Base-by-base conservation (phyloP, 345 rosid species). In the Euclidium syriacum region DNA sequence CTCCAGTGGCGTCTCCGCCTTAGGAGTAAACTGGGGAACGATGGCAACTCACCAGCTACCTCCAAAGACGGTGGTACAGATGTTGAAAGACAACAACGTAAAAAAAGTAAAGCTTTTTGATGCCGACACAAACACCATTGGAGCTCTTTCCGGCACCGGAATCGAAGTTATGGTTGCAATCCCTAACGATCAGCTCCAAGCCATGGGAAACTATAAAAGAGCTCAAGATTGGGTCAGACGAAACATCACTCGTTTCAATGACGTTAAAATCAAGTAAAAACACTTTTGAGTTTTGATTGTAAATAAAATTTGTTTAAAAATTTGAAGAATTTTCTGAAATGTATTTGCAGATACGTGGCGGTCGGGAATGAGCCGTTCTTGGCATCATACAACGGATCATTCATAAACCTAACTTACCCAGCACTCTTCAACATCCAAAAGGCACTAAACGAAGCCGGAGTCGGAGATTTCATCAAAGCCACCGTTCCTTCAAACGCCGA, bases 341-440 rank as follows among this genome's bases (percentile, higher is more conserved):
- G n/a, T 26, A 7, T 53, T 55, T 24, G 52, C 78, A 92, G 96
- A 66, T 92, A 83, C 34, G 95, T 91, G 0, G 96, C 91, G 2
- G 92, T 91, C 3, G 96, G 98, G 8, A 88, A 88, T 34, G 96
- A 88, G 57, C 98, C 96, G n/a, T 92, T 92, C 58, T 84, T 89
- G 10, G 62, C 73, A 19, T 3, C 95, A n/a, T 88, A 86, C 68
- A 89, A 89, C 18, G 85, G 83, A n/a, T 59, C 95, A 11, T 92
- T 79, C 77, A 5, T 83, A 19, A 85, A 86, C 62, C 29, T 47
- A 50, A 92, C 96, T 16, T 75, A 80, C 30, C 94, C 98, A 34
- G 98, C 96, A 30, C 94, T 89, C 73, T 77, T 79, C 65, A 89
- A 89, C 74, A 87, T 92, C 57, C 98, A 92, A 47, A 86, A 83